Evolutionary conservation across 2,329 filamentous ascomycete species (phyloP).

Genomic region (Esteya vermicola): DNA sequence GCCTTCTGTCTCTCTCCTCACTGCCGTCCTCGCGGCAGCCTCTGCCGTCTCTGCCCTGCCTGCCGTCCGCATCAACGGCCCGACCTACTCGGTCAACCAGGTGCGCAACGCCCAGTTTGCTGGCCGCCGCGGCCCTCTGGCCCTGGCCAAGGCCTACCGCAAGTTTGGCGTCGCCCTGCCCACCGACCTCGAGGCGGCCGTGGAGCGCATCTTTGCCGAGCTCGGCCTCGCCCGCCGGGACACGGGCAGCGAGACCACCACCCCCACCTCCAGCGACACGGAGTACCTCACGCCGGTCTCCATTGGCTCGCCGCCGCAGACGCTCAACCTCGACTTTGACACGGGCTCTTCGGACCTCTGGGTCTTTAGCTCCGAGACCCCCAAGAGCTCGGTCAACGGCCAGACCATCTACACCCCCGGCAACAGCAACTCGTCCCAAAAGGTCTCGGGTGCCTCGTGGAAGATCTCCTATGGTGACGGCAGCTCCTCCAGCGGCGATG

Average conservation of each 20-base stretch:
- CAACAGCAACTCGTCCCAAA: slow-evolving; percentile 15
- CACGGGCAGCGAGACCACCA: slow-evolving; percentile 16
- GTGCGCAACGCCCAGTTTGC: slow-evolving; percentile 20
- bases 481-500: slow-evolving; percentile 16
- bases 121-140: slow-evolving; percentile 17
- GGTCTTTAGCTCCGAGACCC: slow-evolving; percentile 19
- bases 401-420: slow-evolving; percentile 17
- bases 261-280: slow-evolving; percentile 15
- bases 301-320: slow-evolving; percentile 22
- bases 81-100: slow-evolving; percentile 17
- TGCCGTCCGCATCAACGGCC: background rate
- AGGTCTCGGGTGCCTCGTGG: slow-evolving; percentile 15
- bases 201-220: slow-evolving; percentile 11
- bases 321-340: slow-evolving; percentile 17
- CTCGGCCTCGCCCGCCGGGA: slow-evolving; percentile 11
- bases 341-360: slow-evolving; percentile 20
- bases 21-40: background rate
- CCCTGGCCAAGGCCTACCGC: slow-evolving; percentile 22
- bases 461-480: slow-evolving; percentile 19
- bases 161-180: slow-evolving; percentile 23
- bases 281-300: slow-evolving; percentile 25
- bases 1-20: slow-evolving; percentile 7
- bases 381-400: slow-evolving; percentile 11
- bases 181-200: slow-evolving; percentile 14
- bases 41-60: background rate